Evolutionary conservation across 345 rosid species (phyloP), one percentile per base, ranked within the genome.

Genomic region (Eutrema japonicum): DNA sequence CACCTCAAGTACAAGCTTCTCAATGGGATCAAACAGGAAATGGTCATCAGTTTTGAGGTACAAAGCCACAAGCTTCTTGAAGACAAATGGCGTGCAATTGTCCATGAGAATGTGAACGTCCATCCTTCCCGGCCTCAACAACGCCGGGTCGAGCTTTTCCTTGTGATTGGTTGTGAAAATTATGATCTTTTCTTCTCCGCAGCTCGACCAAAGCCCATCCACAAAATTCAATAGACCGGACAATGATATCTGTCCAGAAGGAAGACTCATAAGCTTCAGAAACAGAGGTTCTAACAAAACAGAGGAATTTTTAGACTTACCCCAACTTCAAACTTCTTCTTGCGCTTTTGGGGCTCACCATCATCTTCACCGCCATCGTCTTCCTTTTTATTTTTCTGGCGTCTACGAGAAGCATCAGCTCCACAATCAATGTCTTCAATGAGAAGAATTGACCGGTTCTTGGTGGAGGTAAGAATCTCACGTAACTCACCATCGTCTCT

Each of bases 341-440:
- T 72, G 7, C 63, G 50, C 47, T 77, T 77, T 57, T 38, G 27
- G 1, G 75, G 72, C 70, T 64, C 49, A 30, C 0, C 40, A 43
- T 48, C 27, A 11, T 35, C 70, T 10, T 38, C 76, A 64, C 65
- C 68, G 3, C 72, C 70, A 35, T 0, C 66, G 10, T 78, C 47
- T 42, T 53, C 54, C n/a, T 52, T 66, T 2, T 73, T 67, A 30
- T 60, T 73, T 6, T n/a, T 52, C 36, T 60, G 47, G 4, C 74
- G 70, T 63, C 57, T 72, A 67, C 74, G 71, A 61, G 78, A 78
- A 33, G 74, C 78, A 49, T 78, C 78, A 6, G 78, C 71, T 33
- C 71, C 65, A 68, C 78, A 78, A 35, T 78, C 81, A 67, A 78
- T 78, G 32, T 78, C 81, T 74, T 78, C 81, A 54, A 78, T 78